Conservation (phyloP, 225 moss, liverwort and hornwort species). For the Rhytidiadelphus loreus region DNA sequence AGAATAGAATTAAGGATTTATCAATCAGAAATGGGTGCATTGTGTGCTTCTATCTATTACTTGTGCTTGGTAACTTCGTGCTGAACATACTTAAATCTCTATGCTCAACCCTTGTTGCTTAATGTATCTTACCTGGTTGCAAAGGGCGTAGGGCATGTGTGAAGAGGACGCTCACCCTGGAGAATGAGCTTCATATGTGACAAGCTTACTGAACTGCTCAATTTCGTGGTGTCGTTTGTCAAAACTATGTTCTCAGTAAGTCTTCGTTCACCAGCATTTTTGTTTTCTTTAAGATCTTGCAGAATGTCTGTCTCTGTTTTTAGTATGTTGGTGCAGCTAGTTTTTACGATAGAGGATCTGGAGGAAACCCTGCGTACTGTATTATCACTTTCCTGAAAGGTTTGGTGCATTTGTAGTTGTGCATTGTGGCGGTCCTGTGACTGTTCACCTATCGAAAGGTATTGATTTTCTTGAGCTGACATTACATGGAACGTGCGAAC, state of each 20-base stretch:
- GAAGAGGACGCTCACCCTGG: neutral
- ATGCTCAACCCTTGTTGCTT: neutral
- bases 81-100: neutral
- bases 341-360: neutral
- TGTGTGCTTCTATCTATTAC: neutral
- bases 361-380: neutral
- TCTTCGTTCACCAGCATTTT: neutral
- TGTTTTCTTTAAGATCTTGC: neutral
- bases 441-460: neutral
- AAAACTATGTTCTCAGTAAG: slow-evolving; percentile 35
- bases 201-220: slow-evolving; percentile 7
- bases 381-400: neutral
- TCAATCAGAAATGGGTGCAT: neutral
- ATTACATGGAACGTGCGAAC: neutral
- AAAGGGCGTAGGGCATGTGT: slow-evolving; percentile 5
- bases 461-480: neutral
- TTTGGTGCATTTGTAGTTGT: neutral
- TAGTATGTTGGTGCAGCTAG: neutral
- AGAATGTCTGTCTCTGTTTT: neutral
- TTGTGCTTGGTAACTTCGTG: neutral
- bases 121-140: neutral
- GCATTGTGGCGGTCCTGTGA: neutral
- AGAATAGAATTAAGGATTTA: neutral
- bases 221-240: slow-evolving; percentile 13
- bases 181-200: slow-evolving; percentile 25